These are phyloP conservation scores for Pseudoturritis turrita DNA, from an alignment of 345 rosid genomes.

Conservation along the genomic window DNA sequence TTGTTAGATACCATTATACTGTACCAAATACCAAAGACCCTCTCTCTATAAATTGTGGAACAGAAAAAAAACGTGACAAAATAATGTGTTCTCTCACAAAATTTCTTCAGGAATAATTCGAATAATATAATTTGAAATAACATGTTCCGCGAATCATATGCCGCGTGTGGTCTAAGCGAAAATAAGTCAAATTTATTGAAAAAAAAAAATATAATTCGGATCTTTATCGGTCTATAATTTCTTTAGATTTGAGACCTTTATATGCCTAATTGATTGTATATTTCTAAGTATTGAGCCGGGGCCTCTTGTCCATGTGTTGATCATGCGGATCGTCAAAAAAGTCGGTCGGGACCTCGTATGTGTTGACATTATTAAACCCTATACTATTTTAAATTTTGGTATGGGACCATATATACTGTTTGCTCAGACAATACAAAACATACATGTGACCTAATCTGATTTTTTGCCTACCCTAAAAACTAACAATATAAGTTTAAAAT, in stretches of 20 bases:
- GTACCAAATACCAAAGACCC: neutral
- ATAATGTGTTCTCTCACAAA: neutral
- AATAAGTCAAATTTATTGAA: neutral
- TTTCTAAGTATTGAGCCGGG: neutral
- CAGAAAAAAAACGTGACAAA: conserved; percentile 15
- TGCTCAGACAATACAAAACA: neutral
- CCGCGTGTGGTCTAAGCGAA: conserved; percentile 12
- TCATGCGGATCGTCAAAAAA: neutral
- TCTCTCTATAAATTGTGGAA: neutral
- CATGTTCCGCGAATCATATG: conserved; percentile 16
- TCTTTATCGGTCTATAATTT: neutral
- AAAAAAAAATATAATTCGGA: neutral
- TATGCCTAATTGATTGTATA: neutral
- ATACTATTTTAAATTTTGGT: neutral
- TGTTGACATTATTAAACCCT: neutral
- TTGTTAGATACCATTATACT: neutral
- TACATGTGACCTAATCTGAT: neutral
- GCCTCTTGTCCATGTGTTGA: conserved; percentile 5
- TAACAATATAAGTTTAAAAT: neutral
- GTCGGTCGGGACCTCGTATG: neutral
- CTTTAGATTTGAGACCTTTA: neutral
- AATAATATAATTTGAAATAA: neutral
- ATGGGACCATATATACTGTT: neutral
- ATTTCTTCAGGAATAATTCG: neutral
- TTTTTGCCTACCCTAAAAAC: neutral